A percentile compares a stretch with the other conserved stretches of the same genome.
phyloP scores from a whole-genome alignment of 2,329 filamentous ascomycete genomes.

The Nemania sp. region DNA sequence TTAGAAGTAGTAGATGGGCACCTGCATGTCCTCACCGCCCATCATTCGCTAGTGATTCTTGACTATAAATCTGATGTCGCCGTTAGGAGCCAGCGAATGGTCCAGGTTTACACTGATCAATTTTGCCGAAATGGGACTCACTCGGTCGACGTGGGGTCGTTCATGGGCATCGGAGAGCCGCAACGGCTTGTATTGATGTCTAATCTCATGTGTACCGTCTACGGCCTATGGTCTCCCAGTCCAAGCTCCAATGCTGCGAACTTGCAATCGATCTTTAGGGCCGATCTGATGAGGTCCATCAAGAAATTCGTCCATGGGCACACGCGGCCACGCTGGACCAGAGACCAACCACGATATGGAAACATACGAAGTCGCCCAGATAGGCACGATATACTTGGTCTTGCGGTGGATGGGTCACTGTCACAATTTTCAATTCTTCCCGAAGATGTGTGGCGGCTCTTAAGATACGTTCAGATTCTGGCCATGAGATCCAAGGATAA shows the following conservation, averaged over 20 bases:
- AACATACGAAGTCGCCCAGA: slow-evolving; percentile 58
- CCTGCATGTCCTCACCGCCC: slow-evolving; percentile 63
- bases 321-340: slow-evolving; percentile 65
- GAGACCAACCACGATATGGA: slow-evolving; percentile 56
- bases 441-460: slow-evolving; percentile 71
- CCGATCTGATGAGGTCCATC: slow-evolving; percentile 66
- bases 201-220: slow-evolving; percentile 60
- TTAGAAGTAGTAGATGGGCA: slow-evolving; percentile 62
- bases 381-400: slow-evolving; percentile 69
- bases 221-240: slow-evolving; percentile 64
- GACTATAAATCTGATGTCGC: slow-evolving; percentile 56
- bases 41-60: slow-evolving; percentile 68
- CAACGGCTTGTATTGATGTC: slow-evolving; percentile 61
- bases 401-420: slow-evolving; percentile 76
- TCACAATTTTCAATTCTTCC: slow-evolving; percentile 76
- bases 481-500: slow-evolving; percentile 61
- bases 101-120: slow-evolving; percentile 60
- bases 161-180: slow-evolving; percentile 39
- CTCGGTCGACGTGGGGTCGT: slow-evolving; percentile 59
- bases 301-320: slow-evolving; percentile 66
- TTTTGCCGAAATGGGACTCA: slow-evolving; percentile 59
- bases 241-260: slow-evolving; percentile 56
- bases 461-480: slow-evolving; percentile 80
- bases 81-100: slow-evolving; percentile 53
- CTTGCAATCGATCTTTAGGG: slow-evolving; percentile 64